phyloP scores from a whole-genome alignment of 2,329 filamentous ascomycete genomes.

The Aspergillus candidus region DNA sequence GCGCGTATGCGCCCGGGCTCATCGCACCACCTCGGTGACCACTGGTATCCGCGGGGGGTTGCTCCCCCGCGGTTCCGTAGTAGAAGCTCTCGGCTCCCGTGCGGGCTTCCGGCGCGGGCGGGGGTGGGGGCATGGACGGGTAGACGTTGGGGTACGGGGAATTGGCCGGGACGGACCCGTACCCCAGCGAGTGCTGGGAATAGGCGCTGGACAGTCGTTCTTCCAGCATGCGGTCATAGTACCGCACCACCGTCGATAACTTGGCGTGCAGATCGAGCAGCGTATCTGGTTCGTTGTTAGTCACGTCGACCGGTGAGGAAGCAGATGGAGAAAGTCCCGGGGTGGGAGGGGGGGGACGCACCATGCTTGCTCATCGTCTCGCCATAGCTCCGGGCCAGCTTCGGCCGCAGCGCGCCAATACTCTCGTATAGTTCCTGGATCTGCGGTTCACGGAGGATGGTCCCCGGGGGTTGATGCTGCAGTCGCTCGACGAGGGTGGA shows the following conservation, averaged over 20 bases:
- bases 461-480: slow-evolving; percentile 90
- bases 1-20: slow-evolving; percentile 18
- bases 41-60: slow-evolving; percentile 30
- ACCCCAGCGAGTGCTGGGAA: slow-evolving; percentile 68
- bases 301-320: background rate
- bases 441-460: slow-evolving; percentile 92
- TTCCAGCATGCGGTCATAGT: slow-evolving; percentile 97
- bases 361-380: slow-evolving; percentile 99
- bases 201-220: slow-evolving; percentile 91
- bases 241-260: slow-evolving; percentile 88
- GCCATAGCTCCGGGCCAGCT: slow-evolving; percentile 89
- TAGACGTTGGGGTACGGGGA: slow-evolving; percentile 58
- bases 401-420: slow-evolving; percentile 86
- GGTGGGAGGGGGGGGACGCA: slow-evolving; percentile 37
- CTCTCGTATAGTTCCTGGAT: slow-evolving; percentile 98
- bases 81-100: slow-evolving; percentile 75
- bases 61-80: slow-evolving; percentile 55
- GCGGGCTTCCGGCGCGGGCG: slow-evolving; percentile 44
- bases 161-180: slow-evolving; percentile 43
- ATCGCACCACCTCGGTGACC: slow-evolving; percentile 7
- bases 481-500: slow-evolving; percentile 87
- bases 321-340: too few relatives aligned
- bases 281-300: slow-evolving; percentile 57
- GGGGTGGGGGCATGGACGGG: slow-evolving; percentile 59
- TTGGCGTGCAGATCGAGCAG: slow-evolving; percentile 92